Evolutionary conservation across 257 asterid genomes (phyloP).

Genomic region (Anisodus acutangulus): DNA sequence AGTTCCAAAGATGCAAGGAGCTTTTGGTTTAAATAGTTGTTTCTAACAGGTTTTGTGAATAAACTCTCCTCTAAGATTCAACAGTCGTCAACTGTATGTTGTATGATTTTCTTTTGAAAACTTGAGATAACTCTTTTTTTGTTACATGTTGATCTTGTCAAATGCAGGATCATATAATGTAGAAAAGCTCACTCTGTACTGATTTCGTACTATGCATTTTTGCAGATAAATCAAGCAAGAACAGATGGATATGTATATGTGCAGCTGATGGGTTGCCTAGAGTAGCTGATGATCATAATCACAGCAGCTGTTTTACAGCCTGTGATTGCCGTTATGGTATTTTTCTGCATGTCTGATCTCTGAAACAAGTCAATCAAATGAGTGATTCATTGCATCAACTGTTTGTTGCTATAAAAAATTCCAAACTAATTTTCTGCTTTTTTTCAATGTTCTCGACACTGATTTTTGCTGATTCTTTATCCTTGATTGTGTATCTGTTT

Average conservation of each 20-base stretch:
- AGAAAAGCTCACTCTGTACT: neutral
- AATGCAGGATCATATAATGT: neutral
- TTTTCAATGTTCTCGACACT: too few relatives aligned
- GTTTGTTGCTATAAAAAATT: slow-evolving; percentile 10
- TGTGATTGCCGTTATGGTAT: slow-evolving; percentile 87
- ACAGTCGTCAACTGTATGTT: neutral
- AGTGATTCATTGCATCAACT: neutral
- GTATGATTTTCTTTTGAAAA: neutral
- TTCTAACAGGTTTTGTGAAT: neutral
- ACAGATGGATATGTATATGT: slow-evolving; percentile 75
- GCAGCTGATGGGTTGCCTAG: slow-evolving; percentile 64
- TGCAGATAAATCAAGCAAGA: slow-evolving; percentile 57
- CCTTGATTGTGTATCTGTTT: neutral
- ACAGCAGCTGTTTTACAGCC: slow-evolving; percentile 66
- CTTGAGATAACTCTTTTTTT: neutral
- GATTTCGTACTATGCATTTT: slow-evolving; percentile 2
- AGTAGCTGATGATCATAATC: slow-evolving; percentile 52
- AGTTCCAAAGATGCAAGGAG: neutral
- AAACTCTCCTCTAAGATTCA: neutral
- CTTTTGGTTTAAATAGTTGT: neutral
- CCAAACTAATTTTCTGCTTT: neutral
- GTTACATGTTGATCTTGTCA: neutral
- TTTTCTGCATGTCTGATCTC: slow-evolving; percentile 28
- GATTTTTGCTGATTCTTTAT: neutral
- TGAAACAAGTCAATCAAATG: neutral